Base-by-base conservation (phyloP, 2,329 filamentous ascomycete genomes). In the Blastomyces emzantsi region DNA sequence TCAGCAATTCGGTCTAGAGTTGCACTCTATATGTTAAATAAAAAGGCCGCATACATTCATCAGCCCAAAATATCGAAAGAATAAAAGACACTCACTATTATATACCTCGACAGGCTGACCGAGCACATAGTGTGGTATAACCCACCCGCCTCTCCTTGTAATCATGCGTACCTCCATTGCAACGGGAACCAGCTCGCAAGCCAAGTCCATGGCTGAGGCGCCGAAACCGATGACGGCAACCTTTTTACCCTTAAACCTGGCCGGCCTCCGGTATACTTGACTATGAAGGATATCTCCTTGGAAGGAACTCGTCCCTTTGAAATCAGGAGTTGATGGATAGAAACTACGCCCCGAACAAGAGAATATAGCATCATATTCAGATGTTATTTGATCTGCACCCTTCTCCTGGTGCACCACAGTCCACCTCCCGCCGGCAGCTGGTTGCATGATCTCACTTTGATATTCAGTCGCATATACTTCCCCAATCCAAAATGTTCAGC, bases 141-240 rank as follows among this genome's bases (percentile, higher is more conserved):
- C 66, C 74, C 75, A 79, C 0, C 72, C 73, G 47, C 76, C 76
- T 33, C 75, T 71, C 11, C 73, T 70, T 39, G 74, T 76, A 51
- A 78, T 69, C 47, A 78, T 61, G 63, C 77, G 75, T 45, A 76
- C 69, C 62, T 74, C 70, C n/a, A 66, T 69, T 19, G 73, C 73
- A 1, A 70, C 69, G 1, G 71, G 67, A 1, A 71, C 73, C 60
- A 78, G 67, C 61, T 78, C 77, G 59, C 71, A 74, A 33, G 73
- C 72, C 39, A 78, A 69, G 68, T 79, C 77, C n/a, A 75, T 71
- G 3, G 76, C 76, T 5, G 73, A 75, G 41, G 72, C 74, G 7
- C 76, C 76, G 51, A 77, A 65, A 0, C 75, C 75, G 52, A 78
- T 70, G 36, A 78, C 66, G 8, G 72, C 75, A 5, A 78, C 72